Conservation (phyloP, 2,329 filamentous ascomycete genomes). For the Arthrobotrys conoides region DNA sequence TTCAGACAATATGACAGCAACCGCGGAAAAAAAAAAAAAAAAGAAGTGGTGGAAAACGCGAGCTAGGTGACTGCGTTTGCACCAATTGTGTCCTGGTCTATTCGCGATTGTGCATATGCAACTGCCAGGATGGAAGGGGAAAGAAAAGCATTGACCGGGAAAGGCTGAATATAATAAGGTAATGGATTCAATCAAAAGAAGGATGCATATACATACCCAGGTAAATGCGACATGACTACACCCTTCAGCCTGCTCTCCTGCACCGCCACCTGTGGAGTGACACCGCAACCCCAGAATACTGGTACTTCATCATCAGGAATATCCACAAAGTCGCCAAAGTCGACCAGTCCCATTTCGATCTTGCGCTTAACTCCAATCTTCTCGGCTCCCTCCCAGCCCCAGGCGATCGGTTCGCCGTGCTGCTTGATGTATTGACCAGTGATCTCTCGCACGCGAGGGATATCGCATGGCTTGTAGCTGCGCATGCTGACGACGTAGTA, state of each 20-base stretch:
- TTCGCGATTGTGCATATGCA: constrained; percentile 60
- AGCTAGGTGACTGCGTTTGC: constrained; percentile 52
- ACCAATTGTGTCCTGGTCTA: constrained; percentile 45
- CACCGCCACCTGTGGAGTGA: constrained; percentile 77
- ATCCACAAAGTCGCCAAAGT: constrained; percentile 73
- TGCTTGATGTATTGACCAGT: constrained; percentile 73
- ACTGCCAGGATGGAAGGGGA: constrained; percentile 44
- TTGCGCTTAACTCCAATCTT: constrained; percentile 72
- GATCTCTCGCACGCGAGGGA: constrained; percentile 72
- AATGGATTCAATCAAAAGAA: constrained; percentile 40
- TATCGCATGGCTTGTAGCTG: constrained; percentile 70
- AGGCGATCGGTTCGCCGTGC: constrained; percentile 77
- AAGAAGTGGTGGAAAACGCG: constrained; percentile 37
- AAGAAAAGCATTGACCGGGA: constrained; percentile 27
- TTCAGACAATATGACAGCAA: constrained; percentile 38
- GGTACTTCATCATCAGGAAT: constrained; percentile 70
- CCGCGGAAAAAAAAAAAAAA: too few species aligned
- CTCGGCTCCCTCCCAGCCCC: constrained; percentile 74
- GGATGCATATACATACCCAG: constrained; percentile 67
- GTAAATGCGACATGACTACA: constrained; percentile 74
- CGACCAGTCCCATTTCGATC: constrained; percentile 68
- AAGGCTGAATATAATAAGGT: constrained; percentile 42
- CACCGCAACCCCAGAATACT: constrained; percentile 77
- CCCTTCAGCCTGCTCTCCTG: constrained; percentile 73
- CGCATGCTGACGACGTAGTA: constrained; percentile 77